Conservation (phyloP, 202 grass and related monocot species). For the Miscanthus sacchariflorus region DNA sequence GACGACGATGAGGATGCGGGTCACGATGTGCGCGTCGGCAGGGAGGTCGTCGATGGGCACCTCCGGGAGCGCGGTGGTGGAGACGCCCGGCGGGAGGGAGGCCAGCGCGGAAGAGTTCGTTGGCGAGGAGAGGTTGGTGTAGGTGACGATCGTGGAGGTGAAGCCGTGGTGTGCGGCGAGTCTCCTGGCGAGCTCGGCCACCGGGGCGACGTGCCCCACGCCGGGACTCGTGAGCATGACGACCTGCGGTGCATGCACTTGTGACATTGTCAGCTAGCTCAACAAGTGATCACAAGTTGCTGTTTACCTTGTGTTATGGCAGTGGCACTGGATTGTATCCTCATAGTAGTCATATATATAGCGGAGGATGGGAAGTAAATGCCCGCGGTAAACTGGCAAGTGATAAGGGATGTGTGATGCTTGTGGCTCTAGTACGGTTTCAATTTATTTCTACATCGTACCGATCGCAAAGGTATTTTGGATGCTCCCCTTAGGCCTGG, state of each 20-base stretch:
- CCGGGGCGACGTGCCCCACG: conserved; percentile 55
- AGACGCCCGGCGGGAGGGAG: conserved; percentile 51
- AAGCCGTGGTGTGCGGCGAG: conserved; percentile 47
- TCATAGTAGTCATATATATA: neutral
- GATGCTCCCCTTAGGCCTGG: too few species aligned
- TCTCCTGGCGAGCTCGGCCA: conserved; percentile 44
- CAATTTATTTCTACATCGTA: too few species aligned
- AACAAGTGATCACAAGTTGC: neutral
- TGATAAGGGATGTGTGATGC: too few species aligned
- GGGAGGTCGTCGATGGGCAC: conserved; percentile 66
- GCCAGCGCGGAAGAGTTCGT: conserved; percentile 20
- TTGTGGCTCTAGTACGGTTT: too few species aligned
- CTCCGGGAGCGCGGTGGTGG: conserved; percentile 43
- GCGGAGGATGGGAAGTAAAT: too few species aligned
- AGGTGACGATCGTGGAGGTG: conserved; percentile 54
- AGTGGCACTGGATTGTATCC: neutral
- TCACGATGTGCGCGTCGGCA: conserved; percentile 11
- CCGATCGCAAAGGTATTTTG: too few species aligned
- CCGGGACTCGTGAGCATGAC: conserved; percentile 46
- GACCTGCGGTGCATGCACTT: conserved; percentile 20
- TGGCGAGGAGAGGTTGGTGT: conserved; percentile 46
- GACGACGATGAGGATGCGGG: conserved; percentile 28
- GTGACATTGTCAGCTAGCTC: neutral
- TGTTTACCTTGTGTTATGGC: too few species aligned
- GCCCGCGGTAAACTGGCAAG: too few species aligned